Base-by-base conservation (phyloP, 2,329 filamentous ascomycete genomes). In the Arthroderma uncinatum region DNA sequence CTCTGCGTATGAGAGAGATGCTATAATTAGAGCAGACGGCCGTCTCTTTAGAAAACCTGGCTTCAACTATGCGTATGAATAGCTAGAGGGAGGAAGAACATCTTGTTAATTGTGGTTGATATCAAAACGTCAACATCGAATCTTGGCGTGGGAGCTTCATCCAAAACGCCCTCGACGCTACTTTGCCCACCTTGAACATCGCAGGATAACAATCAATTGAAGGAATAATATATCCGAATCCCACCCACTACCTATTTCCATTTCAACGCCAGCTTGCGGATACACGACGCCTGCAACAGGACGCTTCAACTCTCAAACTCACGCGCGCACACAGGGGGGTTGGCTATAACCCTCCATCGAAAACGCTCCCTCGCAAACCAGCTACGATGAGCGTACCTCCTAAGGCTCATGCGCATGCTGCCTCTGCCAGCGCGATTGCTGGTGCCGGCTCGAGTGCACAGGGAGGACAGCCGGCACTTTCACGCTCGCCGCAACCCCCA, bases 391-490 rank as follows among this genome's bases (percentile, higher is more conserved):
- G 57, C 25, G 48, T 48, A 9, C 60, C 56, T 21, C 34, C 61
- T 14, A 57, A 30, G 28, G 16, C 55, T 56, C 59, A 62, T 55
- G 25, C 40, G 25, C 61, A 62, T 47, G 58, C 54, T 28, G 34
- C 61, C n/a, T 62, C 60, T 39, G 58, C 58, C 33, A 59, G 61
- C 54, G 60, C 59, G 21, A 36, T 57, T 30, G 12, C 50, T n/a
- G 39, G 25, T 55, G 2, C 42, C 33, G 36, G 42, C 42, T 36
- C 52, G 14, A 52, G 44, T 19, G 33, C n/a, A n/a, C 39, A 30
- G 10, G 53, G 39, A 47, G 37, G 37, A 12, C 53, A 55, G 28
- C 14, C 53, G 12, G 54, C 14, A 54, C 23, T 28, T 10, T 34
- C 16, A 33, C 37, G 23, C 4, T 42, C 53, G 37, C 39, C 53